Evolutionary conservation across 1,139 yeast genomes (phyloP), one percentile per base, ranked within the genome.

Genomic region (Yamadazyma songkhlaensis): DNA sequence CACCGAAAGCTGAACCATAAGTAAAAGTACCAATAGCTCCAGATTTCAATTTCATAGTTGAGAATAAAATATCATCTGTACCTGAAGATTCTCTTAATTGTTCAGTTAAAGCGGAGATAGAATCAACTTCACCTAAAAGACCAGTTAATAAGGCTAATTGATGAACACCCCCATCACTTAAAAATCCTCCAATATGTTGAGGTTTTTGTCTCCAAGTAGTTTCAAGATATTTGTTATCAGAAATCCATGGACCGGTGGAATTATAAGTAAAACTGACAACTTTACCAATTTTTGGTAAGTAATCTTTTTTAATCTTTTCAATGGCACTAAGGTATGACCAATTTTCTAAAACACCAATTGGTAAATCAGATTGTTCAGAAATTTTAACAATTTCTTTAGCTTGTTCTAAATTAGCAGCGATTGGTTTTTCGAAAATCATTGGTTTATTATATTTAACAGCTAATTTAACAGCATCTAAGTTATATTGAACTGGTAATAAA

Each of bases 101-200:
- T 46, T 69, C 78, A 12, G 96, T 81, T 48, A 77, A 74, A 8
- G 86, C 95, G 42, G 84, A 73, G 26, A 88, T 77, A 3, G 81
- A 62, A 39, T 74, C 79, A 15, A 87, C 83, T 25, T 72, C 70
- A 35, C 97, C 96, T 43, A 89, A 70, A n/a, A 87, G 79, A 45
- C 79, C 88, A 8, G 95, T 87, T 50, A 89, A 74, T 32, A 87
- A 66, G 3, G 96, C 96, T 59, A 89, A 67, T 62, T 89, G 96
- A 62, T 89, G 97, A 10, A 89, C 97, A 57, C 97, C 97, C 51
- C 96, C 96, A 55, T 89, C 97, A 47, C 92, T 81, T 50, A 89
- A 70, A 61, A 72, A 88, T 0, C 97, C 97, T 41, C 97, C 97
- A 47, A 88, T 76, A 55, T 89, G 97, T 59, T 87, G 83, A 26